Conservation (phyloP, 768 basidiomycete species). For the Mycena rosella region DNA sequence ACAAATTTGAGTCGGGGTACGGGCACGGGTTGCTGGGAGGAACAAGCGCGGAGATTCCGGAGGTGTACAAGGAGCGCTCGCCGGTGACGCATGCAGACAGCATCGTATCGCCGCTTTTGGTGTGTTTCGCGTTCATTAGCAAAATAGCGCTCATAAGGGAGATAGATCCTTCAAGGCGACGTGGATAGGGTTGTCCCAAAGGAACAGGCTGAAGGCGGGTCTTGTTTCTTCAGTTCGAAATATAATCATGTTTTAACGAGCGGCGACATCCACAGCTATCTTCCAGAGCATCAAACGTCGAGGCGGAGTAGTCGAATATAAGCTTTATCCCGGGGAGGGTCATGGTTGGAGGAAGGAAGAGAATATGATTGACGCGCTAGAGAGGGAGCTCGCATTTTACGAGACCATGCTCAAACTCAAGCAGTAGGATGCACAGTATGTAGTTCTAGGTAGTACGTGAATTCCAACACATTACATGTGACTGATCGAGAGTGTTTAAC, state of each 20-base stretch:
- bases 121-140: conserved; percentile 39
- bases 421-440: no score
- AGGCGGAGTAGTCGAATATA: conserved; percentile 58
- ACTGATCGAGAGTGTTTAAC: no score
- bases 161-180: conserved; percentile 67
- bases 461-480: no score
- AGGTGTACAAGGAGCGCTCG: conserved; percentile 62
- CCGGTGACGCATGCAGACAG: conserved; percentile 61
- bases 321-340: conserved; percentile 65
- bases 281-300: conserved; percentile 55
- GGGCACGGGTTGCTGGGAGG: conserved; percentile 66
- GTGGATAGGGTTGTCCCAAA: conserved; percentile 49
- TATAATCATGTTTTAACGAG: conserved; percentile 54
- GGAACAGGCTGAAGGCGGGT: conserved; percentile 37
- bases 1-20: conserved; percentile 67
- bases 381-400: conserved; percentile 59
- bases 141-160: neutral
- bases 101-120: conserved; percentile 66
- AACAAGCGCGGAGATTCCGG: conserved; percentile 57
- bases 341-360: conserved; percentile 62
- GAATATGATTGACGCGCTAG: conserved; percentile 57
- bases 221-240: neutral
- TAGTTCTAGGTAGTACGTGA: no score
- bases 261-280: conserved; percentile 54
- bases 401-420: conserved; percentile 44